Base-by-base conservation (phyloP, 176 grass and related monocot species). In the Tillandsia fasciculata region DNA sequence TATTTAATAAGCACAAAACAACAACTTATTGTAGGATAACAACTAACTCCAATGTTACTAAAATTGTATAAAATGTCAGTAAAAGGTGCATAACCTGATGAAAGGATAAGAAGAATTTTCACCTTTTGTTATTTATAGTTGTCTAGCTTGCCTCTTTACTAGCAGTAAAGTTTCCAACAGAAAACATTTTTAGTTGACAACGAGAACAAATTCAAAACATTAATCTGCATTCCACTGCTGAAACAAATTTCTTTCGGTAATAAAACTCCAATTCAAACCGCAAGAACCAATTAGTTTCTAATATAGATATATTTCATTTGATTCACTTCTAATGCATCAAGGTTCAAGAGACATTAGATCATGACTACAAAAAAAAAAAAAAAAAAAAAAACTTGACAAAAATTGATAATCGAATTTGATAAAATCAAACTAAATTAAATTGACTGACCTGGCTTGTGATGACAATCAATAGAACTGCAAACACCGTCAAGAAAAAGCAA, bases 391-490 rank as follows among this genome's bases (percentile, higher is more conserved):
- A 24, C 24, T 24, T 1, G 7, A 8, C 22, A 23, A 15, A 9
- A 61, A 23, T 7, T 61, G 15, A 23, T 2, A 10, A 61, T 61
- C 56, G 9, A 9, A 61, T 61, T 61, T 42, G 33, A 42, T 6
- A 6, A 42, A 14, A 61, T 8, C 13, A 17, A 57, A 57, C 48
- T 23, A 18, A 7, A 61, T 18, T 24, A 12, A 51, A 24, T 59
- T 12, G 51, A 58, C 58, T 65, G 51, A 85, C 82, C 76, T 96
- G 92, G 75, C 85, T 88, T 10, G 92, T 96, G 83, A 91, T 84
- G 4, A 89, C 92, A 66, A 96, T 84, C 79, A 96, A 82, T 48
- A 88, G 77, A 4, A 86, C 77, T 47, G 92, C 88, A 59, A 96
- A 59, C 9, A 86, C 77, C 9, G 92, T 96, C 50, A 96, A 83